These are phyloP conservation scores for Schoenoplectus triqueter DNA, from an alignment of 202 grass and related monocot genomes.

Conservation along the genomic window DNA sequence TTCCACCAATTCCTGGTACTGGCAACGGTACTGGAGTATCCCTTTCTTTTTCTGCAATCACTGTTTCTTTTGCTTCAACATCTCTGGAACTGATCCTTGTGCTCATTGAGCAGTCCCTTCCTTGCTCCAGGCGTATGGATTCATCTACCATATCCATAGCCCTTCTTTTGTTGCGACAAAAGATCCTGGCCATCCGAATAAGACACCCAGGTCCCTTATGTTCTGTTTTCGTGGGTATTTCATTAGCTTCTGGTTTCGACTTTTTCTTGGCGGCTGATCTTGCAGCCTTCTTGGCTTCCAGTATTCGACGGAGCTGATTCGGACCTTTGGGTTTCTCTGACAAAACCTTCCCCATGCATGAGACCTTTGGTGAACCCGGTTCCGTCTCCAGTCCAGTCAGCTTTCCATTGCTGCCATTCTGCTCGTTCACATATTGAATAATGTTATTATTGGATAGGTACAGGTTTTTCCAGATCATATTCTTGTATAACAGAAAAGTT, in stretches of 20 bases:
- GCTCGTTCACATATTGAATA: neutral
- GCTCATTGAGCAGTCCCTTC: neutral
- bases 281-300: neutral
- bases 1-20: conserved; percentile 51
- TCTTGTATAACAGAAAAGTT: neutral
- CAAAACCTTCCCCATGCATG: conserved; percentile 89
- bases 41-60: neutral
- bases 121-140: conserved; percentile 26
- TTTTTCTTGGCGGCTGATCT: neutral
- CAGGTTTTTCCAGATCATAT: too few relatives aligned
- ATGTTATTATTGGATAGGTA: neutral
- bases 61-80: conserved; percentile 1
- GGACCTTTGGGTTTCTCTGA: conserved; percentile 45
- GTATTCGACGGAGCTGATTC: neutral
- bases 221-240: neutral
- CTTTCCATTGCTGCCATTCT: conserved; percentile 49
- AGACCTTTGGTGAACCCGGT: conserved; percentile 78
- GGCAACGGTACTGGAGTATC: neutral
- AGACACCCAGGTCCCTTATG: conserved; percentile 17
- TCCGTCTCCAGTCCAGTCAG: conserved; percentile 56
- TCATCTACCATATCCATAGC: conserved; percentile 47
- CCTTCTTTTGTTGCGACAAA: neutral
- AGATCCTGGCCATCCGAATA: conserved; percentile 21
- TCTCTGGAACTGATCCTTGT: conserved; percentile 14
- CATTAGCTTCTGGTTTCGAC: neutral